phyloP scores from a whole-genome alignment of 345 rosid species.

The Hevea brasiliensis region DNA sequence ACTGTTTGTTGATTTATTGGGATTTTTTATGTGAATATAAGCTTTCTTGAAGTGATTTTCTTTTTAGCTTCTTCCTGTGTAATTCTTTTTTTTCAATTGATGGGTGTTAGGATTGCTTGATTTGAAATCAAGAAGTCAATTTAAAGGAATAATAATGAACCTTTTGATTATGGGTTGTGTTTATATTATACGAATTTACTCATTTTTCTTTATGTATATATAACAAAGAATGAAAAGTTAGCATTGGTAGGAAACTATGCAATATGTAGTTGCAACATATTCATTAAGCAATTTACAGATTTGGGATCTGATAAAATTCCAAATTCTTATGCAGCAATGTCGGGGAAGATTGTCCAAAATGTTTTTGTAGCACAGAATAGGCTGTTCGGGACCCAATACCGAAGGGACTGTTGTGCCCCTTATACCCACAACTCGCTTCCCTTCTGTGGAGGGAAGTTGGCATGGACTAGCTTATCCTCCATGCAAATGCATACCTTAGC shows the following conservation, averaged over 20 bases:
- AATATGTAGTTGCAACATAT: background rate
- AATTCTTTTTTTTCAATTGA: no score
- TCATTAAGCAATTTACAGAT: slow-evolving; percentile 6
- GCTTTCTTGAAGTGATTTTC: no score
- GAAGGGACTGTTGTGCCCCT: slow-evolving; percentile 55
- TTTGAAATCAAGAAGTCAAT: no score
- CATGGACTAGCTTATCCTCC: slow-evolving; percentile 74
- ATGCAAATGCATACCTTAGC: slow-evolving; percentile 52
- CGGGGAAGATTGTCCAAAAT: slow-evolving; percentile 83
- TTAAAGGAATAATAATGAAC: no score
- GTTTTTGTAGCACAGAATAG: slow-evolving; percentile 73
- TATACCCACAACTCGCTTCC: slow-evolving; percentile 58
- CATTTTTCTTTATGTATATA: no score
- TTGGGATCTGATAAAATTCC: slow-evolving; percentile 5
- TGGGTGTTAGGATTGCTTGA: no score
- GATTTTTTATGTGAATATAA: no score
- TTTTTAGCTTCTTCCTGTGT: no score
- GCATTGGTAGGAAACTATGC: background rate
- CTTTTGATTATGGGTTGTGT: no score
- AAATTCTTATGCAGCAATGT: slow-evolving; percentile 55
- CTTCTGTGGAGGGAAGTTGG: slow-evolving; percentile 70
- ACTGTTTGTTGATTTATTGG: no score
- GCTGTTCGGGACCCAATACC: slow-evolving; percentile 59
- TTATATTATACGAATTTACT: no score
- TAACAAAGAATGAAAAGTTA: background rate